Evolutionary conservation across 202 grass and related monocot species (phyloP), one percentile per base, ranked within the genome.

Genomic region (Thinopyrum obtusiflorum): DNA sequence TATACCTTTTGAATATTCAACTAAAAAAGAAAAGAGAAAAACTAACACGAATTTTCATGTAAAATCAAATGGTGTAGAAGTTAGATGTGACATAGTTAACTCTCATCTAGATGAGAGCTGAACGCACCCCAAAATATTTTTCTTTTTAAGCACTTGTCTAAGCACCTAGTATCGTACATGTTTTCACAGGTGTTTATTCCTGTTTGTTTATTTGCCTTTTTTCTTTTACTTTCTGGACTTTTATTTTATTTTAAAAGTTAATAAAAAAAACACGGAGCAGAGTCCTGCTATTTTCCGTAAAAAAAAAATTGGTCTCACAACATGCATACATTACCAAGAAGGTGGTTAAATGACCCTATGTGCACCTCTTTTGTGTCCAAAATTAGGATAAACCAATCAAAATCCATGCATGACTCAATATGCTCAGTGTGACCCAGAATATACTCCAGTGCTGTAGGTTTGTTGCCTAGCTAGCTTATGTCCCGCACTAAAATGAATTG

Each of bases 381-480:
- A 42, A 3, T 57, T n/a, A 57, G 44, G 9, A 31, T 7, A 79
- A 25, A 65, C 11, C 6, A 53, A 57, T 57, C 47, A 32, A 25
- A 63, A 61, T 80, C 65, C 20, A 46, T 51, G 2, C 42, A 14
- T 66, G 40, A 15, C 57, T 44, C 25, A 60, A 80, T 80, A 89
- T 80, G 46, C 59, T 61, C 6, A 68, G 9, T 59, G 60, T 21
- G 61, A 84, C 32, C 39, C 44, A 25, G 14, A 75, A 24, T 46
- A 32, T 80, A 68, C 68, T 85, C 68, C 42, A 18, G 20, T 12
- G 76, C 20, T 73, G 59, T 60, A 68, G 76, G 76, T 60, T 80
- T 80, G 46, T 44, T 74, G 18, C 29, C 29, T 44, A 64, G 23
- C 59, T 81, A 31, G 65, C 65, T 37, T 5, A 76, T 61, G 64